phyloP scores from a whole-genome alignment of 441 rosid genomes.

The Pelargonium cotyledonis region DNA sequence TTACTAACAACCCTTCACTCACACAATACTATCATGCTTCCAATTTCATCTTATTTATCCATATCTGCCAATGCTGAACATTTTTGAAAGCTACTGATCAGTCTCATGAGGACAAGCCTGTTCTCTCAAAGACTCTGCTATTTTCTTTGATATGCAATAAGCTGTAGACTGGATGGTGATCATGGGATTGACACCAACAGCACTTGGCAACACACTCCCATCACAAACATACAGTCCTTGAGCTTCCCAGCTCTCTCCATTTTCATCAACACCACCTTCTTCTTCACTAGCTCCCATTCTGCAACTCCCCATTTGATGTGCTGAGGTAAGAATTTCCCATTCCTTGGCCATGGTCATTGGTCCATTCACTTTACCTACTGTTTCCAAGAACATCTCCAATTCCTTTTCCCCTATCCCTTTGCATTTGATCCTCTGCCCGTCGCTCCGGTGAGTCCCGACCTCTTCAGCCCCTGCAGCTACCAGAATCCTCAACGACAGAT shows the following conservation, averaged over 20 bases:
- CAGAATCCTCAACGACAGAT: conserved; percentile 60
- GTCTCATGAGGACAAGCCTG: not conserved
- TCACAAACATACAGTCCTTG: conserved; percentile 80
- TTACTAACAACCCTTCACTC: no score
- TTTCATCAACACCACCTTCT: conserved; percentile 70
- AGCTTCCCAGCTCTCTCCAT: conserved; percentile 95
- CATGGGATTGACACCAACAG: conserved; percentile 93
- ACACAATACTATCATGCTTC: no score
- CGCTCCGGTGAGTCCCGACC: conserved; percentile 84
- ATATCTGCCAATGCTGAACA: no score
- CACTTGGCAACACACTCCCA: conserved; percentile 69
- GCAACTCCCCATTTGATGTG: conserved; percentile 98
- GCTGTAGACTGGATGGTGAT: conserved; percentile 79
- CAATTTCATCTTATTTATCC: no score
- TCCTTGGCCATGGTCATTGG: conserved; percentile 33
- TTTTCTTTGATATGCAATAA: conserved; percentile 56
- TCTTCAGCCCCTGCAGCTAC: conserved; percentile 89
- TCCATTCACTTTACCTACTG: conserved; percentile 39
- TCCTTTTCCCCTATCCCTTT: conserved; percentile 43
- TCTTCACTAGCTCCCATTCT: conserved; percentile 58
- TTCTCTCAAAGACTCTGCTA: conserved; percentile 27
- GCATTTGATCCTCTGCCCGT: conserved; percentile 63
- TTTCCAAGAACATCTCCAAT: conserved; percentile 51
- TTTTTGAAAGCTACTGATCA: no score
- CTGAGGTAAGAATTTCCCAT: conserved; percentile 48